These are phyloP conservation scores for Gaertneriomyces semiglobifer DNA, from an alignment of 192 early-diverging fungal species.

Conservation along the genomic window DNA sequence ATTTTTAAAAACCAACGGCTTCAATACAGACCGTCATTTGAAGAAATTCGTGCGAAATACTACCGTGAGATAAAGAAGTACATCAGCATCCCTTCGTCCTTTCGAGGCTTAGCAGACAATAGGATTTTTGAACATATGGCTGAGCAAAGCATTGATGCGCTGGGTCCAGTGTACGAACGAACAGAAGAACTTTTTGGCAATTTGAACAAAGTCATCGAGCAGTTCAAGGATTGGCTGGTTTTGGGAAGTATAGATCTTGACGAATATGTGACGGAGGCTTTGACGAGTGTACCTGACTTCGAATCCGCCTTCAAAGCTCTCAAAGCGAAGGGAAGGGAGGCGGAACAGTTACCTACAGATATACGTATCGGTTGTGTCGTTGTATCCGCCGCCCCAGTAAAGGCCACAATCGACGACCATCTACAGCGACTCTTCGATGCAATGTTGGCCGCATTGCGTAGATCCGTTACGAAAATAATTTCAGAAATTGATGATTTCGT, in stretches of 20 bases:
- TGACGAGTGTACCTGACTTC: constrained; percentile 46
- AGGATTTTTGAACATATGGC: constrained; percentile 47
- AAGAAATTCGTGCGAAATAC: constrained; percentile 63
- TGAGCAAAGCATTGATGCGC: constrained; percentile 40
- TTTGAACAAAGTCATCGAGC: constrained; percentile 44
- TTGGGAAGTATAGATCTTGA: constrained; percentile 53
- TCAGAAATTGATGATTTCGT: constrained; percentile 49
- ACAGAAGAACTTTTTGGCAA: constrained; percentile 52
- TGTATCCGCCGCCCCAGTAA: constrained; percentile 51
- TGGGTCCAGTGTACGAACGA: constrained; percentile 48
- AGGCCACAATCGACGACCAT: constrained; percentile 59
- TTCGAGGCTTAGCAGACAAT: constrained; percentile 46
- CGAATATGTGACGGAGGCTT: constrained; percentile 43
- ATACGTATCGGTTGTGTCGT: constrained; percentile 55
- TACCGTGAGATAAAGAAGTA: constrained; percentile 63
- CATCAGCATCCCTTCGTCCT: constrained; percentile 52
- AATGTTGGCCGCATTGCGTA: constrained; percentile 38
- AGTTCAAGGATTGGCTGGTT: constrained; percentile 58
- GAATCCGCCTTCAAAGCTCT: constrained; percentile 54
- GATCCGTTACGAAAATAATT: constrained; percentile 36
- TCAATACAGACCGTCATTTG: constrained; percentile 52
- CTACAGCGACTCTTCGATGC: constrained; percentile 57
- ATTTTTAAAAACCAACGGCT: constrained; percentile 54
- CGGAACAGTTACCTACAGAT: constrained; percentile 45
- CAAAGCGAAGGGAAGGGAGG: constrained; percentile 58